Base-by-base conservation (phyloP, 1,284 basidiomycete species). In the Exsudoporus floridanus region DNA sequence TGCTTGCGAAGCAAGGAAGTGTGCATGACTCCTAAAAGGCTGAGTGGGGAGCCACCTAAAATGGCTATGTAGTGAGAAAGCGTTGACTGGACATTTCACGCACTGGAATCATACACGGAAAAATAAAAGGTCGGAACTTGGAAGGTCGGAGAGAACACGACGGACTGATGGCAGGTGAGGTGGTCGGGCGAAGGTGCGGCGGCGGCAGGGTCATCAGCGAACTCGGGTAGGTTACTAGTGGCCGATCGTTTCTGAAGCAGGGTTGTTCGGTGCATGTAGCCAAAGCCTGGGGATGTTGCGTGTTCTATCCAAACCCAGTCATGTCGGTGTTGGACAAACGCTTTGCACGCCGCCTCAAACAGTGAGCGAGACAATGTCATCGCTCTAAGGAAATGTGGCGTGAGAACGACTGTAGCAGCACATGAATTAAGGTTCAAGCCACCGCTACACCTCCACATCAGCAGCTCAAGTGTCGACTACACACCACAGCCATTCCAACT, bases 61-160 rank as follows among this genome's bases (percentile, higher is more conserved):
- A 38, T 57, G 13, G 21, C 51, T 39, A 48, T 67, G 40, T 48
- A 64, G 51, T 47, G 35, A 54, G 36, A 51, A 44, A 48, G 35
- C 16, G 19, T 19, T 10, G 10, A 30, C 31, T 33, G 28, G 21
- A 55, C 14, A 25, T 50, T 52, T 56, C 50, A 82, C 86, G 63
- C 65, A 91, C 90, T 79, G 47, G 77, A 71, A 62, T 83, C 75
- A 58, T 86, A 78, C 16, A 86, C 70, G 7, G 80, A 78, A 70
- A 92, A 92, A 71, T 91, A 92, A 61, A 93, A 86, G 0, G 83
- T 77, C 10, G 90, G 90, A 1, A 91, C 88, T 61, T 78, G 81
- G 65, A 85, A 93, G 1, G 86, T 85, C 7, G 83, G 71, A 18
- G 89, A 90, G 64, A 82, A 85, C 21, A 83, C 84, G 40, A 92